Conservation (phyloP, 1,284 basidiomycete genomes). For the Apiotrichum brassicae region DNA sequence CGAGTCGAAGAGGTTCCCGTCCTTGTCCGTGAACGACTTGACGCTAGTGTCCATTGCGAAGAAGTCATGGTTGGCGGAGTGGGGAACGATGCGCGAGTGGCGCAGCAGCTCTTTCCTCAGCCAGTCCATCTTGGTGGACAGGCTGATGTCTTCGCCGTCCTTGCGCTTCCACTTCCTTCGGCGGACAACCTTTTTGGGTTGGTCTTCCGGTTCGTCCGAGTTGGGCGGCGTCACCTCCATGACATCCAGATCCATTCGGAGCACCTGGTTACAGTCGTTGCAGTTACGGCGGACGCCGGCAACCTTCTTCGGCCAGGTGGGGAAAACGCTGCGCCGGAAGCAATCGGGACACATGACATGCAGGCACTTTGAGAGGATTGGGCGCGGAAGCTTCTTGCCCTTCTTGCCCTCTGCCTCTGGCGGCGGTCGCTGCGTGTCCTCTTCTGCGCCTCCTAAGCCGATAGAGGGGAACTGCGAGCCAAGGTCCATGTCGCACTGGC, state of each 20-base stretch:
- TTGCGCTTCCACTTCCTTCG: conserved; percentile 63
- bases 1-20: conserved; percentile 53
- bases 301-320: conserved; percentile 68
- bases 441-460: conserved; percentile 50
- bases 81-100: conserved; percentile 69
- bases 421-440: conserved; percentile 47
- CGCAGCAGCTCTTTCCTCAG: conserved; percentile 67
- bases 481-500: conserved; percentile 76
- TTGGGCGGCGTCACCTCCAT: conserved; percentile 65
- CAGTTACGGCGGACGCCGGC: conserved; percentile 60
- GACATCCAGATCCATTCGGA: conserved; percentile 59
- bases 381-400: conserved; percentile 38
- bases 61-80: conserved; percentile 75
- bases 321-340: conserved; percentile 66
- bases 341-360: conserved; percentile 84
- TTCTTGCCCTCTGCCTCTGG: conserved; percentile 24
- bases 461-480: conserved; percentile 49
- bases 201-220: conserved; percentile 50
- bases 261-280: conserved; percentile 63
- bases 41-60: conserved; percentile 56
- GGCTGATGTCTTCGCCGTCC: conserved; percentile 63
- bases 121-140: conserved; percentile 79
- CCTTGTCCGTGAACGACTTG: conserved; percentile 52
- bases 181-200: conserved; percentile 21
- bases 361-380: conserved; percentile 80